phyloP scores from a whole-genome alignment of 2,329 filamentous ascomycete genomes.

The Knoxdaviesia proteae region DNA sequence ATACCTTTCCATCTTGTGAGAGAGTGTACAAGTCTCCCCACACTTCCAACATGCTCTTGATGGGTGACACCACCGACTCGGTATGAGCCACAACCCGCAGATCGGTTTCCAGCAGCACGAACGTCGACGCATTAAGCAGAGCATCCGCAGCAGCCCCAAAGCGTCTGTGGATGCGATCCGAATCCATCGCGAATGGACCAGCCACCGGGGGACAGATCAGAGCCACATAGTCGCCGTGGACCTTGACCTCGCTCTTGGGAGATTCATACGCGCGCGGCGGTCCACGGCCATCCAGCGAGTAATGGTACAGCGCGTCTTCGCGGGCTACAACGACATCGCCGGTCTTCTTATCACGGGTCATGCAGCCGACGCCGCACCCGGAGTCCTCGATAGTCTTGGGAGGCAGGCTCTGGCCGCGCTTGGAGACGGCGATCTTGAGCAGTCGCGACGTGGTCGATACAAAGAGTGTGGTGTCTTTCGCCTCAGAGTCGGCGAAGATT shows the following conservation, averaged over 20 bases:
- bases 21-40: conserved; percentile 90
- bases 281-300: conserved; percentile 65
- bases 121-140: conserved; percentile 69
- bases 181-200: conserved; percentile 11
- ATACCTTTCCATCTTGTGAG: conserved; percentile 75
- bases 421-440: conserved; percentile 67
- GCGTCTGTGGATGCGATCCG: conserved; percentile 43
- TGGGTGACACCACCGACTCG: conserved; percentile 61
- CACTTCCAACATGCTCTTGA: conserved; percentile 61
- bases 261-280: conserved; percentile 83
- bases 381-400: conserved; percentile 74
- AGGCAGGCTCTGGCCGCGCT: conserved; percentile 73
- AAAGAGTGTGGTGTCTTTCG: conserved; percentile 54
- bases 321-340: conserved; percentile 81
- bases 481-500: conserved; percentile 34
- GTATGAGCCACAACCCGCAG: conserved; percentile 78
- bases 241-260: conserved; percentile 60
- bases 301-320: conserved; percentile 91
- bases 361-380: conserved; percentile 85
- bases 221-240: conserved; percentile 71
- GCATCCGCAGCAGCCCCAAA: conserved; percentile 60
- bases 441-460: conserved; percentile 81
- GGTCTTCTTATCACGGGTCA: conserved; percentile 63
- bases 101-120: conserved; percentile 81
- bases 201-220: conserved; percentile 54